These are phyloP conservation scores for Carex kokanica DNA, from an alignment of 176 grass and related monocot species.

Conservation along the genomic window DNA sequence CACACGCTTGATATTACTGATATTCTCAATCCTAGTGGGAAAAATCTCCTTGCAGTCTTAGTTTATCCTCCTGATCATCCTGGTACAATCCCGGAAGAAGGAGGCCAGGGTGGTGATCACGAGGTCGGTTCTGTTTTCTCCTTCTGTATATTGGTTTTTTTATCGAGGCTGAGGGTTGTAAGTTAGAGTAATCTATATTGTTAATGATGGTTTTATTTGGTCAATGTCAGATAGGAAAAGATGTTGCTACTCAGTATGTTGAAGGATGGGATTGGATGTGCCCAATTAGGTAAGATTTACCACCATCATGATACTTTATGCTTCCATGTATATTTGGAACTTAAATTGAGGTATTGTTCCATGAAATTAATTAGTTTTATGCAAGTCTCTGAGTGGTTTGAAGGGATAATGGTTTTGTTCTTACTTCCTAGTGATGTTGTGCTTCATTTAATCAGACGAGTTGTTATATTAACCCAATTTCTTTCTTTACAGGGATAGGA, in stretches of 20 bases:
- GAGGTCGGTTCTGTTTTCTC: constrained; percentile 50
- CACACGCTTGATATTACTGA: constrained; percentile 83
- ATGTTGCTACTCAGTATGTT: constrained; percentile 94
- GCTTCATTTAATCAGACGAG: neutral
- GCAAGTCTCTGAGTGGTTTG: neutral
- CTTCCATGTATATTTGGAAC: neutral
- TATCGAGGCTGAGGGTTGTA: constrained; percentile 23
- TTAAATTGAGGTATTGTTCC: neutral
- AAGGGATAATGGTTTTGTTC: neutral
- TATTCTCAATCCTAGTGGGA: constrained; percentile 70
- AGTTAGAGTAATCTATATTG: constrained; percentile 3
- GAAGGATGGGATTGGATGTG: constrained; percentile 99
- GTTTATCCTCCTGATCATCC: constrained; percentile 94
- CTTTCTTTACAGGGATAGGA: constrained; percentile 67
- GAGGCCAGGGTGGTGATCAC: constrained; percentile 95
- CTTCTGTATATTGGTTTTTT: neutral
- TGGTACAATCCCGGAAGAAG: constrained; percentile 75
- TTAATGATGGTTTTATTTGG: constrained; percentile 13
- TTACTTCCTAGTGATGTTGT: neutral
- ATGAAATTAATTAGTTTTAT: neutral
- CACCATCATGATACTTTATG: neutral
- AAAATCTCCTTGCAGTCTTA: constrained; percentile 81
- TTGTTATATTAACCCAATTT: neutral
- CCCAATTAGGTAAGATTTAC: constrained; percentile 67
- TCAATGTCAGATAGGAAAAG: constrained; percentile 80